phyloP scores from a whole-genome alignment of 2,329 filamentous ascomycete species.

The Calonectria pteridis region DNA sequence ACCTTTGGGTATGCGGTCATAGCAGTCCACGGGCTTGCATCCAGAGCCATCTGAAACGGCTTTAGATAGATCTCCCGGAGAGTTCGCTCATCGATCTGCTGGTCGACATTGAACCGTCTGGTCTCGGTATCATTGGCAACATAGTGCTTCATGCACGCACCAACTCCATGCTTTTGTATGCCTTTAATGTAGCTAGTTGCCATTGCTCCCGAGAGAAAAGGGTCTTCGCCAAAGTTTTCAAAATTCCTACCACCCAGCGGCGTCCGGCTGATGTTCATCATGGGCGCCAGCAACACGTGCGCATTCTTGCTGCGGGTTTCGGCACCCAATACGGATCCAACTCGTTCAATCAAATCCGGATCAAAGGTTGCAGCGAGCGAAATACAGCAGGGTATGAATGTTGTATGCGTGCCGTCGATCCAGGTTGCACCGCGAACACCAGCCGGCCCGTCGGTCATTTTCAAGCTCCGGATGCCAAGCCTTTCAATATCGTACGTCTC shows the following conservation, averaged over 20 bases:
- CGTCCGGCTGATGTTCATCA: conserved; percentile 26
- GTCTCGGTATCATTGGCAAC: conserved; percentile 50
- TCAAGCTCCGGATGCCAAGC: conserved; percentile 5
- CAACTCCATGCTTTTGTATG: conserved; percentile 51
- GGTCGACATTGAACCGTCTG: conserved; percentile 8
- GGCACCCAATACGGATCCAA: neutral
- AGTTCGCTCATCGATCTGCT: conserved; percentile 5
- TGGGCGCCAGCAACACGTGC: conserved; percentile 13
- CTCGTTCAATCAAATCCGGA: neutral
- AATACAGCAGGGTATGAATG: conserved; percentile 59
- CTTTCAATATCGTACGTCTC: neutral
- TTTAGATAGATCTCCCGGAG: conserved; percentile 16
- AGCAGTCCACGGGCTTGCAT: conserved; percentile 67
- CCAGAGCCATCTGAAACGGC: conserved; percentile 56
- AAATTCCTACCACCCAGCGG: conserved; percentile 55
- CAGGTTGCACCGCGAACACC: conserved; percentile 5
- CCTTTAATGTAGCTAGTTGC: conserved; percentile 47
- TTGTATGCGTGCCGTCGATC: conserved; percentile 48
- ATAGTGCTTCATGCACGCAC: conserved; percentile 56
- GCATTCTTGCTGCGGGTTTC: neutral
- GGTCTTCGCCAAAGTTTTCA: conserved; percentile 55
- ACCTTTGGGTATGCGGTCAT: conserved; percentile 14
- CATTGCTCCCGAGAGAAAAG: conserved; percentile 51
- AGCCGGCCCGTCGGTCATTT: conserved; percentile 9
- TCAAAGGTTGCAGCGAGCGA: conserved; percentile 48